A percentile compares a stretch with the other conserved stretches of the same genome.
phyloP scores from a whole-genome alignment of 345 rosid species.

The Atalantia buxifolia region DNA sequence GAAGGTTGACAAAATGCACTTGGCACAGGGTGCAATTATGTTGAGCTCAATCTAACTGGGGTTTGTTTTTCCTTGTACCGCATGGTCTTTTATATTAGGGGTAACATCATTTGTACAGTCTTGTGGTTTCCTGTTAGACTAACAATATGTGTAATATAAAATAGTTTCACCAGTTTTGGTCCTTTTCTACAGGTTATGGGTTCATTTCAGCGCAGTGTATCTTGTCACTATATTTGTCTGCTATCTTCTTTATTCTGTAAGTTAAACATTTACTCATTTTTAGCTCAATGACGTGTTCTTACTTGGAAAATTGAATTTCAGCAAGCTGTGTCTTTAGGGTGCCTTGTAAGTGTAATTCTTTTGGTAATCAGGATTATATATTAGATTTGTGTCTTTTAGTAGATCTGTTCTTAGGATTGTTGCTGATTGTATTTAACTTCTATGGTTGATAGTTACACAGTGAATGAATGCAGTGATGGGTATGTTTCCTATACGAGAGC shows the following conservation, averaged over 20 bases:
- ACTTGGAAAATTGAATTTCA: background rate
- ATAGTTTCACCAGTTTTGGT: slow-evolving; percentile 18
- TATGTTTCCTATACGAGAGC: background rate
- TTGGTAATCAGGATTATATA: background rate
- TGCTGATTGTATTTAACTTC: background rate
- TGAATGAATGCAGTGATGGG: slow-evolving; percentile 8
- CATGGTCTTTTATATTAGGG: background rate
- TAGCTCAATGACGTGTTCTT: background rate
- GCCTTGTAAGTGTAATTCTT: slow-evolving; percentile 1
- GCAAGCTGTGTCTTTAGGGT: slow-evolving; percentile 2
- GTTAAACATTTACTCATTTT: slow-evolving; percentile 17
- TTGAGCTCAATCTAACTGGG: background rate
- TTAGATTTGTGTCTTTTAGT: background rate
- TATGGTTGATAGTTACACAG: background rate
- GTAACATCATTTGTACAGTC: background rate
- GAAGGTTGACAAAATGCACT: slow-evolving; percentile 3
- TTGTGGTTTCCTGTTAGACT: background rate
- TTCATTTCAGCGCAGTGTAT: slow-evolving; percentile 84
- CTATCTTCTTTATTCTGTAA: slow-evolving; percentile 75
- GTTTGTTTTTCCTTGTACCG: background rate
- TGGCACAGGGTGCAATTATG: background rate
- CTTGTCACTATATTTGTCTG: slow-evolving; percentile 67
- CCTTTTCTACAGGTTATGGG: slow-evolving; percentile 73
- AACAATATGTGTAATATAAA: background rate
- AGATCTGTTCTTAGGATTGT: background rate